These are phyloP conservation scores for Colletotrichum echinochloae DNA, from an alignment of 2,329 filamentous ascomycete genomes.

Conservation along the genomic window DNA sequence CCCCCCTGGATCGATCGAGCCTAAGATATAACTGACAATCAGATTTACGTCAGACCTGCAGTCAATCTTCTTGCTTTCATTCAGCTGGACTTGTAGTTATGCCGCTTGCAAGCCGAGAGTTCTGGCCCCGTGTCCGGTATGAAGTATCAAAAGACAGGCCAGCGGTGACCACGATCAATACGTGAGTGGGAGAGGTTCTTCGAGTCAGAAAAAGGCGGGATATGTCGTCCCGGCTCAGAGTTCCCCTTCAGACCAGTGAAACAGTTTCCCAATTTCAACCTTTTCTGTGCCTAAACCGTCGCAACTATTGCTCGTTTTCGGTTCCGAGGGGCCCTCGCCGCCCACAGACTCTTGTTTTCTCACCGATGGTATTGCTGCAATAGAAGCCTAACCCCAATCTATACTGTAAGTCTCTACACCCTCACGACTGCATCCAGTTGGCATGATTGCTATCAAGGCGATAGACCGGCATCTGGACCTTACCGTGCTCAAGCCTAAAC, in stretches of 20 bases:
- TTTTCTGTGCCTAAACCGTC: constrained; percentile 24
- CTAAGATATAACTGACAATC: neutral
- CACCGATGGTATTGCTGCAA: constrained; percentile 1
- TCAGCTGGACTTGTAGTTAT: neutral
- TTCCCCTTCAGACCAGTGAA: constrained; percentile 21
- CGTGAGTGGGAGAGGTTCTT: neutral
- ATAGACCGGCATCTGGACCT: neutral
- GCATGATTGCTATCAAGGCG: too few relatives aligned
- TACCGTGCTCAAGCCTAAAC: too few relatives aligned
- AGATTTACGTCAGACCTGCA: neutral
- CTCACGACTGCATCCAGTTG: too few relatives aligned
- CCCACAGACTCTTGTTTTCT: constrained; percentile 32
- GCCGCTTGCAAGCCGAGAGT: too few relatives aligned
- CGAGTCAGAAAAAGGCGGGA: constrained; percentile 6
- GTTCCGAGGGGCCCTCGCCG: constrained; percentile 26
- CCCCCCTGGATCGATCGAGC: neutral
- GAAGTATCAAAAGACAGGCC: neutral
- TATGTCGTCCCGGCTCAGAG: constrained; percentile 8
- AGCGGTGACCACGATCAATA: too few relatives aligned
- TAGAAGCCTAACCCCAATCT: neutral
- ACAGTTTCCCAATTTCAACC: constrained; percentile 32
- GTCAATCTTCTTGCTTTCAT: neutral
- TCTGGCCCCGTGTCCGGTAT: neutral
- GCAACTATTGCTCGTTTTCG: constrained; percentile 33
- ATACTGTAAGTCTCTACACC: neutral